Conservation (phyloP, 768 basidiomycete genomes). For the Boletus fagicola region DNA sequence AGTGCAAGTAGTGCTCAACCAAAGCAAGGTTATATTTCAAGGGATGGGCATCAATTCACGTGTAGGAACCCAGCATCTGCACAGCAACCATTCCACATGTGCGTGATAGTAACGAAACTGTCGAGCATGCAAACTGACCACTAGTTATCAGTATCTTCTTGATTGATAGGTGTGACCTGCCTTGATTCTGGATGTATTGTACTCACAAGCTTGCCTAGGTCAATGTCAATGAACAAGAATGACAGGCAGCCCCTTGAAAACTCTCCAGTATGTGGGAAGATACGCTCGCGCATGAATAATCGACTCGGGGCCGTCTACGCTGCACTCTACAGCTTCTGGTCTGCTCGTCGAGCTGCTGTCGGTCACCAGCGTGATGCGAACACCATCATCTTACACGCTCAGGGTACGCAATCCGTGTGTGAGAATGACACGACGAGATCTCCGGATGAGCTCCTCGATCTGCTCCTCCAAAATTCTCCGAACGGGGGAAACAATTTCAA, state of each 20-base stretch:
- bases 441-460: slow-evolving; percentile 43
- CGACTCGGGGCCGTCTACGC: slow-evolving; percentile 59
- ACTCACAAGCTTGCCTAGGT: slow-evolving; percentile 33
- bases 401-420: slow-evolving; percentile 25
- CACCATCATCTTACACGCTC: slow-evolving; percentile 49
- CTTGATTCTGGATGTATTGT: neutral
- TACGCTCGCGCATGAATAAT: slow-evolving; percentile 39
- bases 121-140: neutral
- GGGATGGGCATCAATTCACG: slow-evolving; percentile 53
- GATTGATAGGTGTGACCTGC: slow-evolving; percentile 16
- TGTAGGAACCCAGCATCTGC: slow-evolving; percentile 50
- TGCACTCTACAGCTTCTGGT: slow-evolving; percentile 53
- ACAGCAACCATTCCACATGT: slow-evolving; percentile 61
- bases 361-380: slow-evolving; percentile 48
- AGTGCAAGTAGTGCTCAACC: slow-evolving; percentile 19
- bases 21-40: slow-evolving; percentile 47
- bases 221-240: slow-evolving; percentile 43
- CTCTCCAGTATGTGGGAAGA: slow-evolving; percentile 35
- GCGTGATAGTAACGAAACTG: slow-evolving; percentile 22
- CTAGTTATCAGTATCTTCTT: slow-evolving; percentile 15
- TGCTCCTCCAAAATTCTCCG: slow-evolving; percentile 35
- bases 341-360: slow-evolving; percentile 42
- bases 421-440: slow-evolving; percentile 44
- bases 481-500: slow-evolving; percentile 44
- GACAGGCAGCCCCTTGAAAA: slow-evolving; percentile 42